These are phyloP conservation scores for Suhomyces terraborum DNA, from an alignment of 1,139 yeast genomes.

Conservation along the genomic window DNA sequence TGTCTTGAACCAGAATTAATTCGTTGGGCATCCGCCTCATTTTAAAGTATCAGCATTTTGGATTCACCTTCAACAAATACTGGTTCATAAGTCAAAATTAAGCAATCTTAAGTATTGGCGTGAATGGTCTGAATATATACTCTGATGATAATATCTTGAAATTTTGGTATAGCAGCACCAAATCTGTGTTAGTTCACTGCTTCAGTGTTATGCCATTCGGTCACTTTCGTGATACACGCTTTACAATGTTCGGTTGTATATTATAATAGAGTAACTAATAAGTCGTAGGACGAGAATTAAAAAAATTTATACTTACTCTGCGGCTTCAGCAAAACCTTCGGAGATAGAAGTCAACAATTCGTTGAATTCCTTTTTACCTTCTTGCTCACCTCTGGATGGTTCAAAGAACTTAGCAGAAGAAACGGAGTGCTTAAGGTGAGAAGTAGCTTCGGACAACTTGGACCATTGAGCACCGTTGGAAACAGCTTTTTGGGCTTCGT, in stretches of 20 bases:
- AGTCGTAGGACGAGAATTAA: constrained; percentile 12
- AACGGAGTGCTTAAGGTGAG: constrained; percentile 89
- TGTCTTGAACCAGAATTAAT: too few relatives aligned
- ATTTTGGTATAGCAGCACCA: too few relatives aligned
- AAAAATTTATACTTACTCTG: constrained; percentile 56
- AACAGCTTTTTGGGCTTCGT: constrained; percentile 97
- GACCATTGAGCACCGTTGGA: constrained; percentile 95
- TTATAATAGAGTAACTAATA: constrained; percentile 3
- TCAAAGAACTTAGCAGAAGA: constrained; percentile 95
- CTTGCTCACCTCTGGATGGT: constrained; percentile 88
- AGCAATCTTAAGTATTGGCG: too few relatives aligned
- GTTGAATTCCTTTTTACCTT: constrained; percentile 72
- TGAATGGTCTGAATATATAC: too few relatives aligned
- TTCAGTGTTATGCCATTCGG: too few relatives aligned
- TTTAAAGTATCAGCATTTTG: too few relatives aligned
- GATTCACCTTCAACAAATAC: too few relatives aligned
- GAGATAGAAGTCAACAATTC: constrained; percentile 72
- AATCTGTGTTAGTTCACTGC: too few relatives aligned
- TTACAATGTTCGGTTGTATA: constrained; percentile 3
- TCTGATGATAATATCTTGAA: too few relatives aligned
- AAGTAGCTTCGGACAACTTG: constrained; percentile 81
- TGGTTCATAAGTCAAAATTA: too few relatives aligned
- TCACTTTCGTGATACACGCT: too few relatives aligned
- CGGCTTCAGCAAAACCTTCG: constrained; percentile 93
- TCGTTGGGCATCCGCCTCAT: too few relatives aligned